phyloP scores from a whole-genome alignment of 345 rosid species.

The Populus simonii region DNA sequence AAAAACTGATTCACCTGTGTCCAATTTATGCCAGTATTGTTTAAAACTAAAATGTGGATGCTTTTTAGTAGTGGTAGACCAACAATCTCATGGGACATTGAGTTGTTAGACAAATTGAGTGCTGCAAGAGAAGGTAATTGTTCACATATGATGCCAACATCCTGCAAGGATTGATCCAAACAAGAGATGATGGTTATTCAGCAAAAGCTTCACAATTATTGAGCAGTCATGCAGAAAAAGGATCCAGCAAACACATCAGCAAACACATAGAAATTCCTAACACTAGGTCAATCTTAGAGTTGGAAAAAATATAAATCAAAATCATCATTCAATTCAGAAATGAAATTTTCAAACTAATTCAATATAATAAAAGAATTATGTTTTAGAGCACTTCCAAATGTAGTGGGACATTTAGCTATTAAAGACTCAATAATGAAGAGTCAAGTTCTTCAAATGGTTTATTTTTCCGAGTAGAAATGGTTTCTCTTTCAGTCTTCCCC shows the following conservation, averaged over 20 bases:
- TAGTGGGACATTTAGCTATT: neutral
- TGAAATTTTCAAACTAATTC: neutral
- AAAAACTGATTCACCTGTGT: constrained; percentile 45
- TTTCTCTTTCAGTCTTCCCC: no score
- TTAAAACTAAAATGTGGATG: constrained; percentile 71
- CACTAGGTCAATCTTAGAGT: neutral
- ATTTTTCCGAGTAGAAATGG: no score
- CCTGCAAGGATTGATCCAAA: constrained; percentile 44
- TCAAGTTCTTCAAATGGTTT: no score
- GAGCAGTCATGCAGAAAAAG: neutral
- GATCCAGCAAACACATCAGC: no score
- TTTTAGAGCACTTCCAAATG: neutral
- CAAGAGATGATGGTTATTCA: neutral
- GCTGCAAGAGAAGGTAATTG: constrained; percentile 61
- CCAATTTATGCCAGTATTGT: constrained; percentile 67
- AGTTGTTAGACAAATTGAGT: constrained; percentile 67
- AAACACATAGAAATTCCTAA: no score
- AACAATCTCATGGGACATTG: constrained; percentile 41
- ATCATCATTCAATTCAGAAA: neutral
- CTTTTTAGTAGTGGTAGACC: constrained; percentile 50
- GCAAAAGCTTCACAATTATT: neutral
- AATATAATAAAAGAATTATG: neutral
- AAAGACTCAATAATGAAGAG: neutral
- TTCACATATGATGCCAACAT: constrained; percentile 60
- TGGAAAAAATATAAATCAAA: neutral